Base-by-base conservation (phyloP, 2,329 filamentous ascomycete species). In the Onygenales sp. region DNA sequence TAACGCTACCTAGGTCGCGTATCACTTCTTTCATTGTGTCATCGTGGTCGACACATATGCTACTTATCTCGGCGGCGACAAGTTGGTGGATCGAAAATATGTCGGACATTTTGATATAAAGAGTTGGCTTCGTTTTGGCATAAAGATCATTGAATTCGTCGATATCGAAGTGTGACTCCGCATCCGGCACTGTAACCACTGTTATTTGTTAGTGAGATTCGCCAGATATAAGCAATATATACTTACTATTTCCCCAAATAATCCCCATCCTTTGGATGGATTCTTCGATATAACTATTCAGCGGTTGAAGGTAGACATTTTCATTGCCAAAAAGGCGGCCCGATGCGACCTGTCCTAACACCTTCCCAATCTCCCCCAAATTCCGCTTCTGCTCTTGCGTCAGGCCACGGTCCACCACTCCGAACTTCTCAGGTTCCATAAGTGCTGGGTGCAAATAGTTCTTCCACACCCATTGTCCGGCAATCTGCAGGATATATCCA, bases 101-200 rank as follows among this genome's bases (percentile, higher is more conserved):
- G 68, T 98, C 93, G 13, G 87, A 82, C 82, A 98, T 92, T 74
- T 98, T 98, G 76, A 98, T 95, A 75, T 97, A 98, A n/a, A 98
- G 78, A 0, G 92, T 97, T 6, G 93, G 93, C 71, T 95, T 95
- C 59, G 90, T 93, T 69, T 94, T 91, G 54, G 92, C 88, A 66
- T 97, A 97, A 6, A 98, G 79, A 65, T 98, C 93, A 67, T 96
- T 97, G 80, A 93, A 98, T 68, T 97, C 93, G 66, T 98, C 93
- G 67, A 98, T 96, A 69, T 97, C 91, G 66, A 97, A 98, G 27
- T 93, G 93, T 51, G 83, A 80, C 70, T 98, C 93, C 0, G 89
- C 88, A 62, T 93, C 86, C 11, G 87, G 84, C 10, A 97, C 87
- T 10, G 86, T 82, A 60, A 98, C 89, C 56, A 97, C 78, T 78